A percentile compares a stretch with the other conserved stretches of the same genome.
phyloP scores from a whole-genome alignment of 208 protist genomes.

The Trypanosoma avium region DNA sequence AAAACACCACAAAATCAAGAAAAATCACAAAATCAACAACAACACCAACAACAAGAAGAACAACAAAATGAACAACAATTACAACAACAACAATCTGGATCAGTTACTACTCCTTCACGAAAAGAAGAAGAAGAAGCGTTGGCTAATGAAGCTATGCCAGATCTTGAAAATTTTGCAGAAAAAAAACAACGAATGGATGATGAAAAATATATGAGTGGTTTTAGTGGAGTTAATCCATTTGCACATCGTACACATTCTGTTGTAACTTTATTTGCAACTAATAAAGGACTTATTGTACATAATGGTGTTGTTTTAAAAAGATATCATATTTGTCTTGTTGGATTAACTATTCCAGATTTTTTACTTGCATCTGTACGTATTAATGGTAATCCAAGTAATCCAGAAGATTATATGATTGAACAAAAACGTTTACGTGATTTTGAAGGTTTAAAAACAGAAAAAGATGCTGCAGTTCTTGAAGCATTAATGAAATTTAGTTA shows the following conservation, averaged over 20 bases:
- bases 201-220: slow-evolving; percentile 32
- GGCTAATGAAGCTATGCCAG: slow-evolving; percentile 53
- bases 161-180: slow-evolving; percentile 86
- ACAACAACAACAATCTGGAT: slow-evolving; percentile 14
- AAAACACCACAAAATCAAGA: too few relatives aligned
- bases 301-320: slow-evolving; percentile 71
- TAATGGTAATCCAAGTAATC: slow-evolving; percentile 68
- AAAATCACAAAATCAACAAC: background rate
- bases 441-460: slow-evolving; percentile 89
- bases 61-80: background rate
- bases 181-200: slow-evolving; percentile 34
- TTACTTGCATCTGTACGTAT: slow-evolving; percentile 84
- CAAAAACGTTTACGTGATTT: slow-evolving; percentile 92
- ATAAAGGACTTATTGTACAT: slow-evolving; percentile 80
- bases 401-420: slow-evolving; percentile 89
- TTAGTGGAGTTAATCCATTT: slow-evolving; percentile 64
- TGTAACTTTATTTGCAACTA: slow-evolving; percentile 87
- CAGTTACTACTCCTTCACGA: slow-evolving; percentile 37
- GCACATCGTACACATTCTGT: slow-evolving; percentile 69
- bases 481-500: slow-evolving; percentile 97
- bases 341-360: slow-evolving; percentile 92
- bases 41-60: background rate
- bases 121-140: background rate
- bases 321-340: slow-evolving; percentile 89
- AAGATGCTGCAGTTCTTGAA: slow-evolving; percentile 85